Conservation (phyloP, 805 yeast genomes). For the Saccharomycopsis sp. region DNA sequence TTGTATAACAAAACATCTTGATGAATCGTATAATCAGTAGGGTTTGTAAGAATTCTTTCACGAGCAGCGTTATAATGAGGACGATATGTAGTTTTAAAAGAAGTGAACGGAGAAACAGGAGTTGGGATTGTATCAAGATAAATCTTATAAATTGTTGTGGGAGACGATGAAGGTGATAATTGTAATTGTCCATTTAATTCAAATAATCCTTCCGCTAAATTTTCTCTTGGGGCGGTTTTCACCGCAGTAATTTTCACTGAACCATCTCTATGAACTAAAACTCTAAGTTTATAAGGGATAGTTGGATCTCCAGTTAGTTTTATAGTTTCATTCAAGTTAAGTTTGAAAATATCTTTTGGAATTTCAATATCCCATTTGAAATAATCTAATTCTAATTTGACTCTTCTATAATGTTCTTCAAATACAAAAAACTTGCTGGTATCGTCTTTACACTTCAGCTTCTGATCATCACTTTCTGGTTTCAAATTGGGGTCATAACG, state of each 20-base stretch:
- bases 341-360: conserved; percentile 32
- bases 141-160: conserved; percentile 43
- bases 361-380: conserved; percentile 42
- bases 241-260: conserved; percentile 28
- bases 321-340: conserved; percentile 31
- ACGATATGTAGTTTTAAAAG: conserved; percentile 78
- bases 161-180: conserved; percentile 13
- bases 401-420: conserved; percentile 51
- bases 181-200: not conserved
- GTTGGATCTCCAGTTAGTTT: conserved; percentile 6
- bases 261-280: conserved; percentile 31
- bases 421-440: conserved; percentile 36
- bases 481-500: conserved; percentile 59
- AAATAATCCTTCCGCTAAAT: conserved; percentile 22
- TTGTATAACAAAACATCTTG: conserved; percentile 61
- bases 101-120: conserved; percentile 62
- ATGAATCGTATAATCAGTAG: conserved; percentile 24
- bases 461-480: conserved; percentile 3
- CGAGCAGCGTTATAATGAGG: conserved; percentile 55
- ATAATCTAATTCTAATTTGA: conserved; percentile 41
- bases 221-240: conserved; percentile 12
- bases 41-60: conserved; percentile 27
- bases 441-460: too few relatives aligned
- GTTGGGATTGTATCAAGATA: conserved; percentile 47
- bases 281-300: conserved; percentile 37